Base-by-base conservation (phyloP, 495 filamentous ascomycete species). In the Podospora pseudoanserina region DNA sequence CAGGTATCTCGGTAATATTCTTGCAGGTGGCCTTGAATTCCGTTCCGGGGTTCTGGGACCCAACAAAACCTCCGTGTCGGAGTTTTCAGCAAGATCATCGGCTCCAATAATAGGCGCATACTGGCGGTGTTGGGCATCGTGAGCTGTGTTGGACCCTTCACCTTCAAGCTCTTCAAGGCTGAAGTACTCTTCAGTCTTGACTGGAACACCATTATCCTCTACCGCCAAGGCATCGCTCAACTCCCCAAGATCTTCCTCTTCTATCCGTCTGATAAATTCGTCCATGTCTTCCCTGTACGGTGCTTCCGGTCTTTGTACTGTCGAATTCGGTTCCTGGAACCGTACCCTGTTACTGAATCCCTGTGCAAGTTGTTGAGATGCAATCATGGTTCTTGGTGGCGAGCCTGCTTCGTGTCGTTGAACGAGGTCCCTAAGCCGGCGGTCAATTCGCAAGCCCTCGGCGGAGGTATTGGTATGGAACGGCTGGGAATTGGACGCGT, bases 181-280 rank as follows among this genome's bases (percentile, higher is more conserved):
- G 39, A 13, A 3, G 39, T 49, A 49, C 9, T 49, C 39, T 49
- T 49, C 39, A 49, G 39, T 16, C 15, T 49, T 49, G 5, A 16
- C 15, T 16, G 39, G 39, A 18, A 49, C 15, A 16, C 7, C 9
- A 49, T 49, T 49, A 56, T 15, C 5, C 61, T 70, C 32, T 28
- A 3, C 20, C 28, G 62, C 53, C 20, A 65, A 57, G 28, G 54
- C 27, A 18, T 65, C 23, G 27, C 56, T 65, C 27, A 65, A 58
- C 4, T 65, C 64, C 1, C 20, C 64, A 27, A 65, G 39, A 13
- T 49, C 39, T 49, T 49, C 39, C 81, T 78, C 72, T 64, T 81
- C 80, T 49, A 81, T 80, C 64, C 79, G 77, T 54, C 62, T 59
- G 63, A 81, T 82, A 60, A 79, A 82, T 7, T 81, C 74, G 57